Evolutionary conservation across 2,329 filamentous ascomycete genomes (phyloP).

Genomic region (Aspergillus intermedius): DNA sequence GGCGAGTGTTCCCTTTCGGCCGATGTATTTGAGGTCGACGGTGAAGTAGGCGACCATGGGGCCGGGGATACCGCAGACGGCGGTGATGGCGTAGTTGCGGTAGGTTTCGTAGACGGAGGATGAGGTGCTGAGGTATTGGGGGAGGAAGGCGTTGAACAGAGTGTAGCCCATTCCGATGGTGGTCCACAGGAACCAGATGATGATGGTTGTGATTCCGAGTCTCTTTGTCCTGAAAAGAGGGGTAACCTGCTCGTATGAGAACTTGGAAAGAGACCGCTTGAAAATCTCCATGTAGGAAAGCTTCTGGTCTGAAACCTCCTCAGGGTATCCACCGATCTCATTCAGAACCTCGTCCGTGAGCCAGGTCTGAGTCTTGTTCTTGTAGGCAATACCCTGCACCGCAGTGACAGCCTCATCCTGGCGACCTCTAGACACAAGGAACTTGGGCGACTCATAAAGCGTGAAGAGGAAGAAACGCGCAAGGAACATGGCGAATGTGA

Average conservation of each 20-base stretch:
- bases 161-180: constrained; percentile 82
- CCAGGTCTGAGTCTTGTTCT: constrained; percentile 64
- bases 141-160: constrained; percentile 82
- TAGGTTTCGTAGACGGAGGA: constrained; percentile 48
- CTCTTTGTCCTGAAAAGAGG: constrained; percentile 52
- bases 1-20: constrained; percentile 53
- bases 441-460: constrained; percentile 81
- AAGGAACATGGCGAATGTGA: constrained; percentile 67
- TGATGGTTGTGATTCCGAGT: constrained; percentile 39
- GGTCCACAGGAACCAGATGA: constrained; percentile 73
- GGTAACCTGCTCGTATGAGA: constrained; percentile 59
- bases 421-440: constrained; percentile 64
- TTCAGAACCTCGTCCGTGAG: constrained; percentile 64
- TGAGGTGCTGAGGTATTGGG: constrained; percentile 67
- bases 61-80: constrained; percentile 68
- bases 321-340: constrained; percentile 44
- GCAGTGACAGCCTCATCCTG: constrained; percentile 73
- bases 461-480: constrained; percentile 71
- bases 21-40: constrained; percentile 61
- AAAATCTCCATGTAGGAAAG: constrained; percentile 45
- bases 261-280: constrained; percentile 55
- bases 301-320: constrained; percentile 33
- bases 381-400: constrained; percentile 67
- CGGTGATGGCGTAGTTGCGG: constrained; percentile 76
- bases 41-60: constrained; percentile 67